These are phyloP conservation scores for Mycena rosella DNA, from an alignment of 768 basidiomycete genomes.

Conservation along the genomic window DNA sequence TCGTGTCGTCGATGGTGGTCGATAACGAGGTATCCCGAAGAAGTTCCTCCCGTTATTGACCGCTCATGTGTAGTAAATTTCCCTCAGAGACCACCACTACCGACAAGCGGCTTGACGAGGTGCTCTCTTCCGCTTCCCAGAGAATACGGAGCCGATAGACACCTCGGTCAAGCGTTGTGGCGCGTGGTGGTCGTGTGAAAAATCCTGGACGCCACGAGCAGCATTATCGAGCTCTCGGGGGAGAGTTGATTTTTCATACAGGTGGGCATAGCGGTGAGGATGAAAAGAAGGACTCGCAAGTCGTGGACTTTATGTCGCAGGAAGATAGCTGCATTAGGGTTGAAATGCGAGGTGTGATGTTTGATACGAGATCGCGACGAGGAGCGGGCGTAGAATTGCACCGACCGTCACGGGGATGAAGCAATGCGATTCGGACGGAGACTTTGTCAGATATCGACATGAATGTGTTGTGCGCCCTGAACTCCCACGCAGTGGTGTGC, in stretches of 20 bases:
- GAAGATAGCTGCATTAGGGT: conserved; percentile 8
- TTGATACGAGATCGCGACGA: conserved; percentile 19
- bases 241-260: no score
- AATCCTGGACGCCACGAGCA: background rate
- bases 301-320: conserved; percentile 9
- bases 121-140: background rate
- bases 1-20: no score
- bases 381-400: conserved; percentile 25
- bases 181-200: conserved; percentile 21
- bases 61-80: no score
- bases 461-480: no score
- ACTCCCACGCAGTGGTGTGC: no score
- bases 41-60: no score
- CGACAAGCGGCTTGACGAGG: conserved; percentile 40
- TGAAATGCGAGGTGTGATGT: conserved; percentile 24
- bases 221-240: background rate
- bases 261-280: background rate
- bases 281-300: no score
- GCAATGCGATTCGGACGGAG: conserved; percentile 22
- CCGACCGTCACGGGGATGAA: conserved; percentile 33
- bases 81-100: conserved; percentile 29
- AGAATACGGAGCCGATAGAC: background rate
- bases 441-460: conserved; percentile 34
- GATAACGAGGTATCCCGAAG: no score
- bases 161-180: conserved; percentile 36